phyloP scores from a whole-genome alignment of 2,329 filamentous ascomycete species.

The Xylariales sp. region DNA sequence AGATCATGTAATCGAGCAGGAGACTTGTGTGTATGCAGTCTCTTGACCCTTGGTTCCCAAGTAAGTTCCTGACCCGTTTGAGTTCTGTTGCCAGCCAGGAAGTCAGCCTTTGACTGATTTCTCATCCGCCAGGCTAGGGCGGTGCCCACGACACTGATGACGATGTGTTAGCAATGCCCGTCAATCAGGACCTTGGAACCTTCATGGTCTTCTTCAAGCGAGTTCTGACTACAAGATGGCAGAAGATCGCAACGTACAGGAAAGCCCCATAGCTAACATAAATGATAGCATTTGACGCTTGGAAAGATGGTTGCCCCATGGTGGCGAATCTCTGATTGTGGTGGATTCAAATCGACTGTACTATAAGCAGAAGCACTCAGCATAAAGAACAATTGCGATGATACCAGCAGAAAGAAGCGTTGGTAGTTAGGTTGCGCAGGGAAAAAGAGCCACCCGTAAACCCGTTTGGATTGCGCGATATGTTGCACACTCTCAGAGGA shows the following conservation, averaged over 20 bases:
- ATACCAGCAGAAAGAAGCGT: too few relatives aligned
- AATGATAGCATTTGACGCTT: conserved; percentile 79
- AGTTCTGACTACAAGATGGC: neutral
- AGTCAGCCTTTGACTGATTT: conserved; percentile 64
- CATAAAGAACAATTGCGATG: too few relatives aligned
- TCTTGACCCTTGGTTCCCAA: conserved; percentile 5
- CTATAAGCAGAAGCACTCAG: too few relatives aligned
- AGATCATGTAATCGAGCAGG: conserved; percentile 9
- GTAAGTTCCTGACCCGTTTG: conserved; percentile 66
- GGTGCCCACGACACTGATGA: conserved; percentile 57
- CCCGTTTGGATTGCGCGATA: too few relatives aligned
- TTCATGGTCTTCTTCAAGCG: neutral
- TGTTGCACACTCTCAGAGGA: too few relatives aligned
- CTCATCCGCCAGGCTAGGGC: conserved; percentile 53
- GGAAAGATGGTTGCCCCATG: conserved; percentile 72
- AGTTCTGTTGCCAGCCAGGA: conserved; percentile 72
- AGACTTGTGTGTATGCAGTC: neutral
- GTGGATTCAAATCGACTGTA: too few relatives aligned
- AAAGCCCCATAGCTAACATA: conserved; percentile 76
- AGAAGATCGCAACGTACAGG: conserved; percentile 49
- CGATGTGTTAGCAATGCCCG: too few relatives aligned
- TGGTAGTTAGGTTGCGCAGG: too few relatives aligned
- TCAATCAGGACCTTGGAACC: too few relatives aligned
- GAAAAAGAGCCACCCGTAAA: too few relatives aligned
- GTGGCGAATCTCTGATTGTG: neutral